Evolutionary conservation across 495 filamentous ascomycete species (phyloP), one percentile per base, ranked within the genome.

Genomic region (Achaetomiella virescens): DNA sequence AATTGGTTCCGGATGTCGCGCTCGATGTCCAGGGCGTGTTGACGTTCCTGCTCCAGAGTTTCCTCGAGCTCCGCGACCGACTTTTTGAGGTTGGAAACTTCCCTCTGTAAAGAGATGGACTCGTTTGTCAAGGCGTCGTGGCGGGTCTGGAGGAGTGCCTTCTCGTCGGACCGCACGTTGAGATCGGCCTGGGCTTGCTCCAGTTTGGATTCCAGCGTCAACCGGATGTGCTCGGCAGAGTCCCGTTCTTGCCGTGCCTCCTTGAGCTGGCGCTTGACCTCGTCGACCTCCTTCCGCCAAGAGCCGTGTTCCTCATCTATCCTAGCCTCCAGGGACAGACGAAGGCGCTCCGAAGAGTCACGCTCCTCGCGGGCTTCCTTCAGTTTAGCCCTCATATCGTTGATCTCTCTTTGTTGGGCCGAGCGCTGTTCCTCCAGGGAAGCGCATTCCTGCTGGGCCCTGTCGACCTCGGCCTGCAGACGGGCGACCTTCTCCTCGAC

Each of bases 111-210:
- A 20, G 81, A 76, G 22, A 76, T 70, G 6, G 85, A 88, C 69
- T 90, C 88, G 33, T 77, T 74, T 1, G 84, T 84, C 46, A 90
- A 69, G 27, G 86, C 80, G 56, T 84, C 78, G 61, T 90, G 85
- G 5, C 85, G 84, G 27, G 78, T 79, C 47, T 86, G 84, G 15
- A 90, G 72, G 15, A 89, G 75, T 37, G 84, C 80, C 61, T 88
- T 90, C 64, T 90, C 86, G 25, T 90, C 85, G 20, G 63, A 48
- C 9, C 69, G 58, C 31, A 80, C 70, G 38, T 84, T 75, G 8
- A 87, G 67, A 20, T 75, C 72, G 21, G 76, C 67, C 51, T 86
- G 78, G 2, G 86, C 79, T 40, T 86, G 80, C 27, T 78, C 70
- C 31, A 87, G 70, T 33, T 72, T 72, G 33, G 73, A 70, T 62